phyloP scores from a whole-genome alignment of 2,329 filamentous ascomycete species.

The Diplodia corticola region DNA sequence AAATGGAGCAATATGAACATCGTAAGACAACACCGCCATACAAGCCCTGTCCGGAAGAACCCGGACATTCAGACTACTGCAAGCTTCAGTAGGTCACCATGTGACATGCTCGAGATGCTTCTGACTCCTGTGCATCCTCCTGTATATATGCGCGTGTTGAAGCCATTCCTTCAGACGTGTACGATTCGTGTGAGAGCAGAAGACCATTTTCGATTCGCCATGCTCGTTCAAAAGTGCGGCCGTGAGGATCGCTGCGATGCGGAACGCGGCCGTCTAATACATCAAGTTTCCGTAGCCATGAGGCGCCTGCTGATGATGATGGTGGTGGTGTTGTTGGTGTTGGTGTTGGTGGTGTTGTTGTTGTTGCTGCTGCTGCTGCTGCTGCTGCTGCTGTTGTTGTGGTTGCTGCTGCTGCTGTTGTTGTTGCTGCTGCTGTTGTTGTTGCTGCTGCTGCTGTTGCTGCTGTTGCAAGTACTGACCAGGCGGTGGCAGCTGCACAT shows the following conservation, averaged over 20 bases:
- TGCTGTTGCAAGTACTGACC: conserved; percentile 16
- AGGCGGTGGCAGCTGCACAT: neutral
- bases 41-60: neutral
- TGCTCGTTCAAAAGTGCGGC: neutral
- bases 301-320: conserved; percentile 8
- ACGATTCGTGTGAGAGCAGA: neutral
- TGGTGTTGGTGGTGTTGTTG: no score
- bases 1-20: conserved; percentile 2
- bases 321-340: no score
- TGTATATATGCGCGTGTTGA: neutral
- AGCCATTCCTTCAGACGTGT: neutral
- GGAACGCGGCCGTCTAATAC: neutral
- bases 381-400: neutral
- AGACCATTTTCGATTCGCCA: neutral
- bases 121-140: neutral
- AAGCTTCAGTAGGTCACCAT: neutral
- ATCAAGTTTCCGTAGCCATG: conserved; percentile 11
- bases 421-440: conserved; percentile 1
- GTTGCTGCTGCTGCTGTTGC: neutral
- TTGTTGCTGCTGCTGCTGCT: conserved; percentile 4
- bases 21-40: neutral
- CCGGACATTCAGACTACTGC: neutral
- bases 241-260: neutral
- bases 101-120: neutral
- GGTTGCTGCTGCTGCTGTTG: conserved; percentile 17